A percentile compares a stretch with the other conserved stretches of the same genome.
Conservation (phyloP, 176 grass and related monocot genomes). For the Zea luxurians region DNA sequence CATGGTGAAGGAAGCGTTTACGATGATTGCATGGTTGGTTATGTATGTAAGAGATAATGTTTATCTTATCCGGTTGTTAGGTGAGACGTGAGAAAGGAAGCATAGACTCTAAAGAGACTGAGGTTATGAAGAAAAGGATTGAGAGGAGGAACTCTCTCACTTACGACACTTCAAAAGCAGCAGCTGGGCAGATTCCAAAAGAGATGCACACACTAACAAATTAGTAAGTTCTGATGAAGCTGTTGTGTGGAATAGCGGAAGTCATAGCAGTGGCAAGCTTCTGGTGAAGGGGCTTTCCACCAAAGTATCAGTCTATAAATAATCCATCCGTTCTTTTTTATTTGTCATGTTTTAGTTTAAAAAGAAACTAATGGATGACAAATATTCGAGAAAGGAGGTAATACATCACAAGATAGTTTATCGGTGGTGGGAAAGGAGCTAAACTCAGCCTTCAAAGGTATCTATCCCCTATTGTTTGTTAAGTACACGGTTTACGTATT, state of each 20-base stretch:
- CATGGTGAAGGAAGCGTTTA: too few species aligned
- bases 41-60: too few species aligned
- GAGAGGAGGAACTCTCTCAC: constrained; percentile 58
- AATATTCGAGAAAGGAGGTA: not conserved
- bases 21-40: too few species aligned
- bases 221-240: constrained; percentile 8
- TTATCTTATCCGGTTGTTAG: not conserved
- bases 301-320: constrained; percentile 20
- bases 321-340: not conserved
- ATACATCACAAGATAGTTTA: constrained; percentile 30
- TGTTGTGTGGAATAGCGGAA: not conserved
- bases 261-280: not conserved
- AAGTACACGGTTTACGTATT: constrained; percentile 10
- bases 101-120: constrained; percentile 59
- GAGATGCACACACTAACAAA: constrained; percentile 31
- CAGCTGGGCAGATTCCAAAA: constrained; percentile 28
- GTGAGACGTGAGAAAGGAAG: constrained; percentile 23
- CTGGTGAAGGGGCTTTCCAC: constrained; percentile 15
- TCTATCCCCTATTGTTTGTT: constrained; percentile 8
- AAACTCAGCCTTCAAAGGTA: constrained; percentile 42
- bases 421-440: constrained; percentile 6
- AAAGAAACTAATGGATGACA: too few species aligned
- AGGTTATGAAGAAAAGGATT: constrained; percentile 70
- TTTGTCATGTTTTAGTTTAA: too few species aligned
- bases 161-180: constrained; percentile 28